Evolutionary conservation across 805 yeast genomes (phyloP).

Genomic region (Cyberlindnera americana): DNA sequence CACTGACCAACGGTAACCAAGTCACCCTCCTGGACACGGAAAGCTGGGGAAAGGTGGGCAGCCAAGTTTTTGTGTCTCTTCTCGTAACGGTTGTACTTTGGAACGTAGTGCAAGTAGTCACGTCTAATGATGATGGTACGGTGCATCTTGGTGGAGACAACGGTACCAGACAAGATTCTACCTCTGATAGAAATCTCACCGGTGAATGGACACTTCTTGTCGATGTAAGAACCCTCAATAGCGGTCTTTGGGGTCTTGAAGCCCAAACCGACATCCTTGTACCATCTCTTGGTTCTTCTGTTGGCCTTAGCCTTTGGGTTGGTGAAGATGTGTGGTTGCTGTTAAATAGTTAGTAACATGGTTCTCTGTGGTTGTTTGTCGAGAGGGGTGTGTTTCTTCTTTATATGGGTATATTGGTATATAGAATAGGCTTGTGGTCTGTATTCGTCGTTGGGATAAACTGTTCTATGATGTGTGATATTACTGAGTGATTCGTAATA

Average conservation of each 20-base stretch:
- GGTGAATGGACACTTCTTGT: conserved; percentile 99
- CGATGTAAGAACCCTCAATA: conserved; percentile 97
- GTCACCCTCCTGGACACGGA: conserved; percentile 99
- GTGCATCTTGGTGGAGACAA: conserved; percentile 99
- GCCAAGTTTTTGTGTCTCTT: conserved; percentile 99
- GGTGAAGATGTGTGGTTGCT: conserved; percentile 99
- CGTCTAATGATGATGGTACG: conserved; percentile 99
- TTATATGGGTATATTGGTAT: too few species aligned
- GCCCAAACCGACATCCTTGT: conserved; percentile 99
- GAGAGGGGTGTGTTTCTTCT: not conserved
- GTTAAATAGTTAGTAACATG: conserved; percentile 37
- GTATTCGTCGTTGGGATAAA: too few species aligned
- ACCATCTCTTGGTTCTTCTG: conserved; percentile 99
- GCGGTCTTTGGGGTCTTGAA: conserved; percentile 99
- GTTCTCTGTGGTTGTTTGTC: not conserved
- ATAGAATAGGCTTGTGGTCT: too few species aligned
- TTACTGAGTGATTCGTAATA: too few species aligned
- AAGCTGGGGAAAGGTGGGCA: conserved; percentile 99
- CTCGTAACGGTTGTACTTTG: conserved; percentile 99
- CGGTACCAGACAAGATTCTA: conserved; percentile 98
- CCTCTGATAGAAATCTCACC: conserved; percentile 99
- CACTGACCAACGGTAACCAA: conserved; percentile 99
- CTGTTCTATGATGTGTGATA: too few species aligned
- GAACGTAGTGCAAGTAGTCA: conserved; percentile 99
- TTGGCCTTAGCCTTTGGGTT: conserved; percentile 99